A percentile compares a stretch with the other conserved stretches of the same genome.
Evolutionary conservation across 73 alveolate genomes (phyloP).

Genomic region (Stentor coeruleus): DNA sequence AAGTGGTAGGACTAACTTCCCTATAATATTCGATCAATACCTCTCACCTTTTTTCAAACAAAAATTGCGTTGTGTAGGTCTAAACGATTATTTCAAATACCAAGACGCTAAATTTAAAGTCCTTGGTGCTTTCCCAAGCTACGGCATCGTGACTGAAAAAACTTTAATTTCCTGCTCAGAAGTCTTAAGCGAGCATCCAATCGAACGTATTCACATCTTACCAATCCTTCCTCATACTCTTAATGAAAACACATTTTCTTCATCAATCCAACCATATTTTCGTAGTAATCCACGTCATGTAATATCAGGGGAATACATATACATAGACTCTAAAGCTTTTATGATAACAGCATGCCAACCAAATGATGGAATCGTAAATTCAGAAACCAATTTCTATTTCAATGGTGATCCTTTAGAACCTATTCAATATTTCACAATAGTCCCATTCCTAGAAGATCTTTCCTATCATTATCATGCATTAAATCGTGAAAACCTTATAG

Average conservation of each 20-base stretch:
- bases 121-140: constrained; percentile 17
- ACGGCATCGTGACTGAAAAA: constrained; percentile 2
- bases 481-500: not conserved
- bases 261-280: not conserved
- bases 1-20: not conserved
- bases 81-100: not conserved
- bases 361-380: not conserved
- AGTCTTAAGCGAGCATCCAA: not conserved
- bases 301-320: not conserved
- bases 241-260: not conserved
- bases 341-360: constrained; percentile 18
- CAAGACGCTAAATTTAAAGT: not conserved
- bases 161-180: constrained; percentile 18
- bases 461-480: constrained; percentile 7
- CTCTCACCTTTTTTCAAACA: not conserved
- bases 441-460: not conserved
- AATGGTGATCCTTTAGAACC: constrained; percentile 21
- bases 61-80: constrained; percentile 7
- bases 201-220: not conserved
- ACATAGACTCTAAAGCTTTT: not conserved
- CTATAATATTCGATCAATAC: not conserved
- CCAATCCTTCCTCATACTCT: not conserved
- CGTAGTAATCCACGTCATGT: not conserved
- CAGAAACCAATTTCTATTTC: not conserved
- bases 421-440: not conserved